These are phyloP conservation scores for Sclerotinia spermophila DNA, from an alignment of 2,329 filamentous ascomycete species.

Conservation along the genomic window DNA sequence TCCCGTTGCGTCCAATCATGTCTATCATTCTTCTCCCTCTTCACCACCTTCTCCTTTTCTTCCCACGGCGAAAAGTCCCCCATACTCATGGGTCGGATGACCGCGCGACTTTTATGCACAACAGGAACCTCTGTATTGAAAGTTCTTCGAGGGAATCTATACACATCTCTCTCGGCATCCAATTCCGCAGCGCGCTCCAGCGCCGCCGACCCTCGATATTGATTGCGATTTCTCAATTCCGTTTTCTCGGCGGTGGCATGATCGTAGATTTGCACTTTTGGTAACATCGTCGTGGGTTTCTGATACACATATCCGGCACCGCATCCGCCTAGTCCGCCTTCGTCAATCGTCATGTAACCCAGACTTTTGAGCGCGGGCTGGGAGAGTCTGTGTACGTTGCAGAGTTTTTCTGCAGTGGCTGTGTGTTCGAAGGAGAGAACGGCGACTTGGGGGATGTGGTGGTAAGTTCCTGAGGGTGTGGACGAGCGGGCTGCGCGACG, in stretches of 20 bases:
- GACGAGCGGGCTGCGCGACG: slow-evolving; percentile 25
- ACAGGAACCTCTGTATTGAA: slow-evolving; percentile 27
- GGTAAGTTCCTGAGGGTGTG: slow-evolving; percentile 38
- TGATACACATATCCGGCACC: background rate
- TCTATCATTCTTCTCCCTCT: slow-evolving; percentile 24
- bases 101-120: slow-evolving; percentile 6
- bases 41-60: slow-evolving; percentile 21
- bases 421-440: slow-evolving; percentile 54
- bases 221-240: slow-evolving; percentile 42
- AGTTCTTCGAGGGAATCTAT: slow-evolving; percentile 36
- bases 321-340: slow-evolving; percentile 16
- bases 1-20: slow-evolving; percentile 58
- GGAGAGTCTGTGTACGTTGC: slow-evolving; percentile 45
- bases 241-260: slow-evolving; percentile 38
- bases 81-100: slow-evolving; percentile 27
- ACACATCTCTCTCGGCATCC: slow-evolving; percentile 32
- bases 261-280: slow-evolving; percentile 29
- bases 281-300: slow-evolving; percentile 22
- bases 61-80: slow-evolving; percentile 29
- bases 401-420: slow-evolving; percentile 45
- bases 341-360: slow-evolving; percentile 35
- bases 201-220: slow-evolving; percentile 42
- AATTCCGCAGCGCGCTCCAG: slow-evolving; percentile 40
- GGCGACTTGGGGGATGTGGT: slow-evolving; percentile 52
- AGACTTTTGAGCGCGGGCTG: slow-evolving; percentile 43